phyloP scores from a whole-genome alignment of 2,329 filamentous ascomycete genomes.

The Fusarium penzigii region DNA sequence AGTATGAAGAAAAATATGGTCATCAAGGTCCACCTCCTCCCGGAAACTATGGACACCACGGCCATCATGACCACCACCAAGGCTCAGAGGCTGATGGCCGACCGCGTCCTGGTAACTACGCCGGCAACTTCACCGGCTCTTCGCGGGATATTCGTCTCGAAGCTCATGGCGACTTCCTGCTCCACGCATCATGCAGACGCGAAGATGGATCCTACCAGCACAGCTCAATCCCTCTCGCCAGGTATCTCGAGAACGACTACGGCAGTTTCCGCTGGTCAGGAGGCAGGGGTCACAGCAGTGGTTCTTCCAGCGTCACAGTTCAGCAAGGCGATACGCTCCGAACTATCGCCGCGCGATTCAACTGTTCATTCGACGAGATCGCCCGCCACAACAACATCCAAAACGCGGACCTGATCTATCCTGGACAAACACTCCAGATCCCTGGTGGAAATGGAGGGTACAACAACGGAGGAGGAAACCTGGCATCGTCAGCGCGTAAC shows the following conservation, averaged over 20 bases:
- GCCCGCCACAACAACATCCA: constrained; percentile 40
- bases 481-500: constrained; percentile 36
- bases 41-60: too few relatives aligned
- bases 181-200: constrained; percentile 36
- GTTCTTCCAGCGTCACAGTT: constrained; percentile 34
- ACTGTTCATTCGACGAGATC: constrained; percentile 40
- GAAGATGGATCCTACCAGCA: constrained; percentile 35
- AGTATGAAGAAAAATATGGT: constrained; percentile 16
- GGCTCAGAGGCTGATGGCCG: constrained; percentile 2
- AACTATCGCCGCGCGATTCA: constrained; percentile 36
- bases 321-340: constrained; percentile 45
- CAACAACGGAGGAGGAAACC: constrained; percentile 24
- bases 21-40: too few relatives aligned
- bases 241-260: constrained; percentile 36
- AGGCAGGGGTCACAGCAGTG: constrained; percentile 22
- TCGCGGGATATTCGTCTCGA: constrained; percentile 39
- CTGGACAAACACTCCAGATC: constrained; percentile 41
- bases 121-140: constrained; percentile 38
- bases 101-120: constrained; percentile 25
- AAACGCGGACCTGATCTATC: constrained; percentile 46
- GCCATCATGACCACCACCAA: constrained; percentile 1
- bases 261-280: constrained; percentile 40
- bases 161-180: constrained; percentile 33
- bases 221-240: constrained; percentile 39
- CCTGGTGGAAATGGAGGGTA: constrained; percentile 28